Evolutionary conservation across 2,329 filamentous ascomycete genomes (phyloP).

Genomic region (Sordariomycetes sp.): DNA sequence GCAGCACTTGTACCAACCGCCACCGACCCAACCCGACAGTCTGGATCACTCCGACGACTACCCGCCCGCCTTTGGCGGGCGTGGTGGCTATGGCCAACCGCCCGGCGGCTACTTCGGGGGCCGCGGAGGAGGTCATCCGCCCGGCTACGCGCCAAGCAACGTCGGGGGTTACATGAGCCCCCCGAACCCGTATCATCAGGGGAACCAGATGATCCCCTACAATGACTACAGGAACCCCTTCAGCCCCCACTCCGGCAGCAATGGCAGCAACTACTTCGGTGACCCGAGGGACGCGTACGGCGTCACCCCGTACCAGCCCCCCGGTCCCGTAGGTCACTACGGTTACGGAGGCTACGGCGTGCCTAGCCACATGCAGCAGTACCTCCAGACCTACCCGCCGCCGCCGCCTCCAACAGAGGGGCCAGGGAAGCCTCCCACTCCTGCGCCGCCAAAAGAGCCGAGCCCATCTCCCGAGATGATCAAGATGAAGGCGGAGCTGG

Average conservation of each 20-base stretch:
- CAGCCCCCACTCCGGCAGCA: slow-evolving; percentile 4
- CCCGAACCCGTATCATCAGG: slow-evolving; percentile 21
- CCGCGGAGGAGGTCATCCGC: slow-evolving; percentile 13
- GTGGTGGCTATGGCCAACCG: background rate
- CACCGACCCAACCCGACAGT: slow-evolving; percentile 43
- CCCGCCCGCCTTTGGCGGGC: slow-evolving; percentile 25
- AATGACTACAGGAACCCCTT: slow-evolving; percentile 5
- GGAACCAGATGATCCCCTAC: background rate
- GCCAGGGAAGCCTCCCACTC: slow-evolving; percentile 12
- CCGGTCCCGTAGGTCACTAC: background rate
- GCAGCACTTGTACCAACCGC: slow-evolving; percentile 3
- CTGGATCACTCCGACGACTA: slow-evolving; percentile 55
- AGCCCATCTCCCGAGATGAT: slow-evolving; percentile 37
- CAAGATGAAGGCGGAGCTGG: slow-evolving; percentile 46
- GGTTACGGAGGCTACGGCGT: slow-evolving; percentile 13
- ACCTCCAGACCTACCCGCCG: slow-evolving; percentile 23
- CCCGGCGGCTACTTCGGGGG: slow-evolving; percentile 15
- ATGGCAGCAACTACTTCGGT: slow-evolving; percentile 3
- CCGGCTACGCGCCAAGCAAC: slow-evolving; percentile 33
- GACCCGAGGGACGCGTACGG: slow-evolving; percentile 6
- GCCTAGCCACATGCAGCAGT: slow-evolving; percentile 22
- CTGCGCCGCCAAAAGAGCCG: slow-evolving; percentile 26
- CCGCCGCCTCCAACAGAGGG: slow-evolving; percentile 28
- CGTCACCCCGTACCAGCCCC: slow-evolving; percentile 6
- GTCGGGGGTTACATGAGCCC: slow-evolving; percentile 26